Base-by-base conservation (phyloP, 164 flowering plant species). In the Dillenia suffruticosa region DNA sequence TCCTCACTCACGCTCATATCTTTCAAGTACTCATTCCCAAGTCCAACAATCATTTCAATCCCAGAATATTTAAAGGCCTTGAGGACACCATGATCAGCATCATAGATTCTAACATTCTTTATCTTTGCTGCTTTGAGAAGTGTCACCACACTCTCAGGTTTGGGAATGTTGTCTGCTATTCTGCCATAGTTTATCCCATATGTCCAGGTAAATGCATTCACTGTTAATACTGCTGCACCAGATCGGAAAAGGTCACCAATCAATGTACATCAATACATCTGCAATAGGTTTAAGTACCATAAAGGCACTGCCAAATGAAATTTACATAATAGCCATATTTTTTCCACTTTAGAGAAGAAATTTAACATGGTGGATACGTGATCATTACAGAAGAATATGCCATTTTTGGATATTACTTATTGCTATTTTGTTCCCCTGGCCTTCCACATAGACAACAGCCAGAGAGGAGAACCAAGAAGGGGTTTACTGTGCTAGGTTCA, bases 181-280 rank as follows among this genome's bases (percentile, higher is more conserved):
- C 89, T 73, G 44, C 96, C 98, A 66, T 92, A 92, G 73, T 88
- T 90, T 55, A 89, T 73, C 47, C 96, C 96, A 54, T 84, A 90
- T 11, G 95, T 90, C 57, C 96, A 92, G 13, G 78, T 77, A 70
- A 83, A 84, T 9, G 83, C 82, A 17, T 74, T 54, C 44, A 69
- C 81, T 49, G 63, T 58, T 61, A 74, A 54, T 26, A 50, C 45
- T 58, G 63, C 75, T 72, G 79, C 63, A 57, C 12, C 9, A 56
- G 15, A n/a, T 65, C 19, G 15, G 10, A 50, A 44, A 6, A 55
- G 19, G 50, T 44, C 10, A 19, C 43, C 10, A 57, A 58, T 10
- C 52, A 12, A 48, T 10, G 8, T 22, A 17, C 57, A 62, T 13
- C 10, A 19, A 45, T 24, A 47, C n/a, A 46, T 45, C 51, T 52